These are phyloP conservation scores for Daedaleopsis sinensis DNA, from an alignment of 768 basidiomycete species.

Conservation along the genomic window DNA sequence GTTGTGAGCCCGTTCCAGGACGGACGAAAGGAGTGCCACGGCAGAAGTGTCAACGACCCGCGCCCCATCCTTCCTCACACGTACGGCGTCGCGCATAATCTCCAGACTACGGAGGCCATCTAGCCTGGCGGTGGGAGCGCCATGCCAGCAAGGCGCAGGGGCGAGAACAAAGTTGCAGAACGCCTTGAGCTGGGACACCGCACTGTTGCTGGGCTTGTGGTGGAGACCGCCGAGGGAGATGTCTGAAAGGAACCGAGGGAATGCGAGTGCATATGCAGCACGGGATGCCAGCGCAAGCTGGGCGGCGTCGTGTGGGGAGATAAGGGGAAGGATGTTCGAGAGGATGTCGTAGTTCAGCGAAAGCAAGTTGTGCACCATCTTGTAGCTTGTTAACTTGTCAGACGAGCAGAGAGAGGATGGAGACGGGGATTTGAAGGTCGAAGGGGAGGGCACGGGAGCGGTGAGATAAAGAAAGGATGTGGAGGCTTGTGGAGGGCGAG, in stretches of 20 bases:
- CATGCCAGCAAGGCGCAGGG: slow-evolving; percentile 15
- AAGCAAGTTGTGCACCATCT: slow-evolving; percentile 15
- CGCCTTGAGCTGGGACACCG: slow-evolving; percentile 16
- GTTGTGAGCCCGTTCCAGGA: slow-evolving; percentile 14
- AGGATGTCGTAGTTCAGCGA: slow-evolving; percentile 24
- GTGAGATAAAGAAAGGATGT: slow-evolving; percentile 1
- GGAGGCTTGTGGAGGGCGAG: neutral
- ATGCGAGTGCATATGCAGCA: slow-evolving; percentile 18
- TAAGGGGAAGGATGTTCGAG: slow-evolving; percentile 13
- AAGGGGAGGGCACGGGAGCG: neutral
- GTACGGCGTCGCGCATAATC: slow-evolving; percentile 23
- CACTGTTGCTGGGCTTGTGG: slow-evolving; percentile 20
- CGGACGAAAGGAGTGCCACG: slow-evolving; percentile 12
- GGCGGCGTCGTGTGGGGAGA: slow-evolving; percentile 17
- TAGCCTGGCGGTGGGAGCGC: slow-evolving; percentile 14
- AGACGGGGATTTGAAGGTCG: neutral
- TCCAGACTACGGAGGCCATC: slow-evolving; percentile 13
- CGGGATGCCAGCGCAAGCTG: slow-evolving; percentile 21
- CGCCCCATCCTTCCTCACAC: slow-evolving; percentile 9
- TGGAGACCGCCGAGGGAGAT: slow-evolving; percentile 18
- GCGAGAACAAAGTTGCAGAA: slow-evolving; percentile 21
- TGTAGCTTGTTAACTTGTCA: neutral
- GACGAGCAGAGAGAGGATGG: neutral
- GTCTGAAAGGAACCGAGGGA: slow-evolving; percentile 23
- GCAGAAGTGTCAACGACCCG: slow-evolving; percentile 14